Evolutionary conservation across 306 rosid species (phyloP), one percentile per base, ranked within the genome.

Genomic region (Prunus kanzakura): DNA sequence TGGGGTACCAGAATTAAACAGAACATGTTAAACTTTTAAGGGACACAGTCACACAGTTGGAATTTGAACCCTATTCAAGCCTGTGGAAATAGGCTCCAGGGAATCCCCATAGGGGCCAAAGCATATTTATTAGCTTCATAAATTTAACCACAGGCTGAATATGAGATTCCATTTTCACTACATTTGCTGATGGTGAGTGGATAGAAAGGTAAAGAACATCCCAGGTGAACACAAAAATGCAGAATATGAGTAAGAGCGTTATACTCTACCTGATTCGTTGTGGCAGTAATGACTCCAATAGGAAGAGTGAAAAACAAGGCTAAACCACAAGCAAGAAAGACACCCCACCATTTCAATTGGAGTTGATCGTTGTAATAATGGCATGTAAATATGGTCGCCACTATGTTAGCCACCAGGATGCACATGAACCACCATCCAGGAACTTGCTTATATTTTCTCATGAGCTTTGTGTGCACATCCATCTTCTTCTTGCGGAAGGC

Each of bases 341-440:
- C 86, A 45, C 97, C 93, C 96, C 97, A 93, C 97, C 96, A 93
- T 69, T 91, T 89, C 68, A 93, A 56, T 70, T 93, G 97, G 55
- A 93, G 92, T 64, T 89, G 81, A 67, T 84, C 80, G 0, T 80
- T 90, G 65, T 79, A 90, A 75, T 86, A 86, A 73, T 93, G 83
- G 47, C 97, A 93, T 14, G 84, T 50, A 74, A 89, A 85, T 58
- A 84, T 67, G 70, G 88, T 83, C 0, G 78, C 87, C 1, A 75
- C 73, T 54, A 93, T 84, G 89, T 85, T 93, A 76, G 80, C 75
- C 52, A 83, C 20, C 82, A 93, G 96, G 69, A 89, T 80, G 82
- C 88, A 83, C 38, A 79, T 18, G 81, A 93, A 90, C 97, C 97
- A 93, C 93, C 92, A 87, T 74, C 87, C 87, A 10, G 97, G 96